Conservation (phyloP, 371 early-diverging fungal genomes). For the Basidiobolus meristosporus region DNA sequence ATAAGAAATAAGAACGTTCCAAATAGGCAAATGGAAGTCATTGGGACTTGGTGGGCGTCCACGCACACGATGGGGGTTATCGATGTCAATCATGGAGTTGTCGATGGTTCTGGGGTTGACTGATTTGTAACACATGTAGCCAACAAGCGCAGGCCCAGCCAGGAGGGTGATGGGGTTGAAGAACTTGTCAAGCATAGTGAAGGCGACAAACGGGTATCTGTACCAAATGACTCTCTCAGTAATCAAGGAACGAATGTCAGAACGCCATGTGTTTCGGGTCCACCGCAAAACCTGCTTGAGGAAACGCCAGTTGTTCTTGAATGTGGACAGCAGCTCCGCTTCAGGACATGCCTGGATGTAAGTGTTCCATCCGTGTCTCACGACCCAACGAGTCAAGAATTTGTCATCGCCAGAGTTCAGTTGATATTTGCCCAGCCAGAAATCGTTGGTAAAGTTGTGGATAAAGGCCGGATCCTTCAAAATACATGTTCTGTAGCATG, state of each 20-base stretch:
- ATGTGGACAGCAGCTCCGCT: slow-evolving; percentile 46
- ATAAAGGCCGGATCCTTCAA: slow-evolving; percentile 53
- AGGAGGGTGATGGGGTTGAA: slow-evolving; percentile 51
- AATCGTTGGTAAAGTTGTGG: slow-evolving; percentile 44
- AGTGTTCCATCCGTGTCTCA: slow-evolving; percentile 46
- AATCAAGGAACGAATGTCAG: slow-evolving; percentile 44
- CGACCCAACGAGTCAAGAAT: slow-evolving; percentile 59
- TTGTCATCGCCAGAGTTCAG: slow-evolving; percentile 63
- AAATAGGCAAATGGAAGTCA: slow-evolving; percentile 17
- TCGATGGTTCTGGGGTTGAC: too few relatives aligned
- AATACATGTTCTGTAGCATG: slow-evolving; percentile 49
- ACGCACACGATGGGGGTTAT: too few relatives aligned
- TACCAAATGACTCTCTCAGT: slow-evolving; percentile 38
- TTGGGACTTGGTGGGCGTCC: slow-evolving; percentile 11
- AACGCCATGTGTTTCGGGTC: slow-evolving; percentile 67
- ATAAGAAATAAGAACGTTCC: slow-evolving; percentile 40
- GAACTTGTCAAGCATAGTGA: slow-evolving; percentile 56
- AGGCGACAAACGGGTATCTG: slow-evolving; percentile 49
- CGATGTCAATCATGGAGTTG: too few relatives aligned
- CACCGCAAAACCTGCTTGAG: slow-evolving; percentile 46
- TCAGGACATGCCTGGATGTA: slow-evolving; percentile 50
- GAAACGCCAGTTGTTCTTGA: slow-evolving; percentile 61
- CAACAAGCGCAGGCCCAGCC: slow-evolving; percentile 43
- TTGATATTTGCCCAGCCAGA: slow-evolving; percentile 45
- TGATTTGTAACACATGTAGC: too few relatives aligned